Base-by-base conservation (phyloP, 768 basidiomycete genomes). In the Russula emetica region DNA sequence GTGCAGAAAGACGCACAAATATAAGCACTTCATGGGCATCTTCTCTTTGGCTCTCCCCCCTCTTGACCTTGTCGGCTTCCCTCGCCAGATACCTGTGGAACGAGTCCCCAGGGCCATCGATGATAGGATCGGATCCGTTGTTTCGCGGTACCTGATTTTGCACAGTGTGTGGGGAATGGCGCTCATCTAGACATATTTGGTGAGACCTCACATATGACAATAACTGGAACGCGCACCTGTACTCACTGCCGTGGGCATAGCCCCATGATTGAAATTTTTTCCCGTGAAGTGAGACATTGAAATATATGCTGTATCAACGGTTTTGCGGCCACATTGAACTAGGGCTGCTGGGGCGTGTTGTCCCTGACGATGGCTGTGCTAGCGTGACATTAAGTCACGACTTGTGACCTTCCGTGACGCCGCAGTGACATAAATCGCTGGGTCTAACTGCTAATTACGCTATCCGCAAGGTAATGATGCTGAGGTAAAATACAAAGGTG, bases 251-350 rank as follows among this genome's bases (percentile, higher is more conserved):
- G 62, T 49, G 14, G 58, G 58, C 13, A 42, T 50, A 7, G 58
- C n/a, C 3, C 45, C 26, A 40, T 30, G 14, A 24, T 63, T 54
- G 45, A 64, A 2, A 40, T 30, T 50, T 24, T 45, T 55, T 11
- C 28, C 45, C 28, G 36, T 59, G 58, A 42, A 47, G 5, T 49
- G 58, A 26, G 63, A 54, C 63, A 64, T 64, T 32, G 51, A 18
- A 36, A 53, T n/a, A 32, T 44, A 28, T 18, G 34, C 30, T 53
- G 22, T 44, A 36, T 26, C n/a, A 1, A 44, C 6, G 7, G 40
- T 42, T n/a, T n/a, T 36, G 32, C 32, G 1, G 20, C 20, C 13
- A 55, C 14, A 28, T 3, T 10, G 32, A 32, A 32, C 2, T 32
- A 18, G 7, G 44, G 42, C 10, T 1, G 9, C 2, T 38, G 11